A percentile compares a stretch with the other conserved stretches of the same genome.
Conservation (phyloP, 148 eudicot species). For the Rheum nobile region DNA sequence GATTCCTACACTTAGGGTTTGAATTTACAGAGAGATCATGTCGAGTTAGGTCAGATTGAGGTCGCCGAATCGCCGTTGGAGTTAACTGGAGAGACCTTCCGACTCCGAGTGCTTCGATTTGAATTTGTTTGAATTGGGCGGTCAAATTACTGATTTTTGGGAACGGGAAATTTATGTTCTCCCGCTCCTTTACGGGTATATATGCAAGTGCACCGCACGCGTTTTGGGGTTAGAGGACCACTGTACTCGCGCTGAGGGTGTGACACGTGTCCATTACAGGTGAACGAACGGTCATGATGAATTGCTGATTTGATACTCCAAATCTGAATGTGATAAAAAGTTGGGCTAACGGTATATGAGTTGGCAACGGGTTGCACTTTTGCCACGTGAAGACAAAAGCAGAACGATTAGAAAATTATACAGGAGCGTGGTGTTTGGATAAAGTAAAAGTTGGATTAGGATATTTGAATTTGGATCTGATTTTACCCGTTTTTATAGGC, state of each 20-base stretch:
- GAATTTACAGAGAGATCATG: not conserved
- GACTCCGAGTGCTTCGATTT: not conserved
- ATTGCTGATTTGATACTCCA: not conserved
- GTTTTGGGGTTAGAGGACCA: not conserved
- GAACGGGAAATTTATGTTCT: not conserved
- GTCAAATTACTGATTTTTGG: not conserved
- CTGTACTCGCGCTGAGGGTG: not conserved
- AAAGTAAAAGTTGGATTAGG: not conserved
- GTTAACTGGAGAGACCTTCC: not conserved
- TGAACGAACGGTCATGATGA: not conserved
- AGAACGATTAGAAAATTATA: not conserved
- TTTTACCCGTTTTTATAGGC: too few species aligned
- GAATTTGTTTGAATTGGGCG: slow-evolving; percentile 4
- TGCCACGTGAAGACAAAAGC: not conserved
- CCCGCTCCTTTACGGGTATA: slow-evolving; percentile 5
- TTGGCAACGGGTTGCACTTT: not conserved
- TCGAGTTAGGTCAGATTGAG: not conserved
- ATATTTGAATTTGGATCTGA: too few species aligned
- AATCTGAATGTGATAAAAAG: not conserved
- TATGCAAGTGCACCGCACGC: not conserved
- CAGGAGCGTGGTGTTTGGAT: not conserved
- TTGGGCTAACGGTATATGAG: not conserved
- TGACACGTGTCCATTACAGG: not conserved
- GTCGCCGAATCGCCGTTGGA: not conserved
- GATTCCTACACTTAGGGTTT: not conserved